Base-by-base conservation (phyloP, 169 alveolate species). In the Plasmodium ovale region DNA sequence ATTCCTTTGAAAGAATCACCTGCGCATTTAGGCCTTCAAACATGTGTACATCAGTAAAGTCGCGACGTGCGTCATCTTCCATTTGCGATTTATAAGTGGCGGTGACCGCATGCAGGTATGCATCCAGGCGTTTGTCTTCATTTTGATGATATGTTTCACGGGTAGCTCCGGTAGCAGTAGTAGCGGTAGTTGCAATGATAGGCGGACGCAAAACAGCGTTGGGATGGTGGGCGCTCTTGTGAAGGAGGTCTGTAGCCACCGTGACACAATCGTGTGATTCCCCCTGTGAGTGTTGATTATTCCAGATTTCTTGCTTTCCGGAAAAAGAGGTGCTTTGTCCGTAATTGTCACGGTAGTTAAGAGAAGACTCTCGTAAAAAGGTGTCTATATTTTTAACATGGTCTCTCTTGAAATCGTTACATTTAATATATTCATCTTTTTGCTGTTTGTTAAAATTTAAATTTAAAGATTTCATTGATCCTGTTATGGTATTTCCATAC, bases 1-100 rank as follows among this genome's bases (percentile, higher is more conserved):
- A 77, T 2, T 77, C 88, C 44, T 60, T 77, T 31, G 88, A 77
- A 77, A 77, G 49, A 9, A 77, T 77, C 10, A 77, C 31, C 3
- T 77, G 77, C 7, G 88, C 42, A 62, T 60, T 77, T 31, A 47
- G 68, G 10, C 12, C 62, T 60, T 47, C 88, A 54, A 60, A 47
- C 19, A 47, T 21, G 33, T 60, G 31, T 33, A 54, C 3, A 29
- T 74, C 71, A 0, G 35, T 37, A 53, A 12, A n/a, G 27, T 10
- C 42, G 2, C 44, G 23, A 10, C 62, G 6, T 4, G 12, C 23
- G 29, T 74, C 42, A 19, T 47, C 39, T 3, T n/a, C 51, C 9
- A n/a, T 16, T 67, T 10, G 16, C 19, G 59, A 6, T 7, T 29
- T 60, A 49, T 42, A 77, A 62, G 29, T 77, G 35, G 19, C 47